Base-by-base conservation (phyloP, 225 moss, liverwort and hornwort species). In the Pleurozium schreberi region DNA sequence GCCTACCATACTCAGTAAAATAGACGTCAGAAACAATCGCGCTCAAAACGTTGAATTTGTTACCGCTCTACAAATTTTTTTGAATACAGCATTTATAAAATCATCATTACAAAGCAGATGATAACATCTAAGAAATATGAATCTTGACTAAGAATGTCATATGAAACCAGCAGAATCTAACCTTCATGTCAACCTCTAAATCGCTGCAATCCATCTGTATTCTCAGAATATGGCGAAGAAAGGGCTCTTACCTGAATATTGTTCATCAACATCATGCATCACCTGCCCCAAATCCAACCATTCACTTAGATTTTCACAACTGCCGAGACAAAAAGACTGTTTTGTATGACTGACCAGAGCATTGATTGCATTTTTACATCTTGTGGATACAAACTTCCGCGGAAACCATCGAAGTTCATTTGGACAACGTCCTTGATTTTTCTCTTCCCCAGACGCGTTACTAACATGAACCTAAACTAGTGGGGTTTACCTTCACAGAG, bases 241-340 rank as follows among this genome's bases (percentile, higher is more conserved):
- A 43, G 63, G 87, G 60, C 83, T 73, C 50, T 90, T 62, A 94
- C 95, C 95, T 87, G 95, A 93, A 88, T 95, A 95, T 59, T 94
- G 91, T 86, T 95, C 95, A 73, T 95, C 95, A 74, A 95, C 95
- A 86, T 95, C 95, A 88, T 93, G 88, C 90, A 95, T 87, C 50
- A 95, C 93, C 95, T 95, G 95, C 83, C 81, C 79, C 81, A 91
- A 79, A 89, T 70, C 86, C 87, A 89, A 28, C 40, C 81, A 82
- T 49, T 86, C 75, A 90, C 20, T 91, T 65, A 93, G 88, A 75
- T 40, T 61, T 75, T 87, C 80, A 86, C 80, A 85, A 59, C 66
- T 81, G 92, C 77, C 30, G 82, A 82, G 85, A 36, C 65, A 84
- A 84, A 75, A 75, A 67, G 11, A 57, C 64, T 88, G 58, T 10